Base-by-base conservation (phyloP, 2,329 filamentous ascomycete genomes). In the Calonectria pteridis region DNA sequence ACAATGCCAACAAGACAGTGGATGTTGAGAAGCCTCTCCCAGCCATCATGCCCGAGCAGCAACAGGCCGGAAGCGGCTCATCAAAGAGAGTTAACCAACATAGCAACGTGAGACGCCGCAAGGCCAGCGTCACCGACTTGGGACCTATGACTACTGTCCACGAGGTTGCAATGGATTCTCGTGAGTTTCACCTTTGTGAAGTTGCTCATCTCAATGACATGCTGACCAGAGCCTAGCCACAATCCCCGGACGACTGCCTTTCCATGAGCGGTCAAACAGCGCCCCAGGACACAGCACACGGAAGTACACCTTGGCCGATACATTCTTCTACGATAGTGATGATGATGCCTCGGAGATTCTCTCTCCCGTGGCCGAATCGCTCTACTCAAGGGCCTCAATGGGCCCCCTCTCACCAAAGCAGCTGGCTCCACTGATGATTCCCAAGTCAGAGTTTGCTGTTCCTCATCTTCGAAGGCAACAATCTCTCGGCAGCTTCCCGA, bases 111-210 rank as follows among this genome's bases (percentile, higher is more conserved):
- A 86, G 91, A 74, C 88, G 92, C 78, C 89, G 91, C 75, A 94
- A 94, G 80, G 85, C 90, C 77, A 93, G 90, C 82, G 89, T 92
- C 18, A 89, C 91, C 13, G 92, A 94, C 74, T 83, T 93, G 63
- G 92, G 91, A 2, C 91, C 91, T 40, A 92, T 93, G 91, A 93
- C 91, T 6, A 93, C 92, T 1, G 92, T 93, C 18, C 91, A 93
- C 76, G 92, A 93, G 80, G 84, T 89, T 63, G 83, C 91, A 66
- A 93, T 94, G 91, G 92, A 94, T 83, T 94, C 92, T 79, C 92
- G 92, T 94, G 86, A 86, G 92, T 86, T 62, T 66, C 23, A 16
- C 46, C 4, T 11, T 18, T 18, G 16, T 29, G 9, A 28, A 20
- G 26, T 2, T 11, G 13, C 43, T 31, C 49, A 20, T 55, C 31